A percentile compares a stretch with the other conserved stretches of the same genome.
Conservation (phyloP, 805 yeast species). For the Candida nanaspora region DNA sequence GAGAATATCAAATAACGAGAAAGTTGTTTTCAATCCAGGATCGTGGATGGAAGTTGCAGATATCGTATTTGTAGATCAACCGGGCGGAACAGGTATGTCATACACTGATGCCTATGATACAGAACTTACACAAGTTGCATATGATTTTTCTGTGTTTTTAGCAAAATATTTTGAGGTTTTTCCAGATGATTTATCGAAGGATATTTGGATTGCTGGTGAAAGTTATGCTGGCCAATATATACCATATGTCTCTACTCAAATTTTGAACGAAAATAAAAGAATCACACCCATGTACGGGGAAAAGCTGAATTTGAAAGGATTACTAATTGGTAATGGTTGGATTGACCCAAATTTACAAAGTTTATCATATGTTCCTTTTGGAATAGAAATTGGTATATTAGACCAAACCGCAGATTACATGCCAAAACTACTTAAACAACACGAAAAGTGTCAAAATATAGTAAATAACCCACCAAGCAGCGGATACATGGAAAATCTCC, state of each 20-base stretch:
- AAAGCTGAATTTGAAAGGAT: constrained; percentile 46
- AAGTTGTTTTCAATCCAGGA: constrained; percentile 53
- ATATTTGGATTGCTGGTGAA: constrained; percentile 84
- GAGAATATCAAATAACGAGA: constrained; percentile 38
- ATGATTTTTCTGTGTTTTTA: constrained; percentile 59
- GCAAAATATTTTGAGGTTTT: constrained; percentile 59
- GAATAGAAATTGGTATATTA: constrained; percentile 52
- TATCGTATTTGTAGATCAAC: constrained; percentile 86
- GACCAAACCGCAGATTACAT: constrained; percentile 31
- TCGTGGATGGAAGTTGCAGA: constrained; percentile 82
- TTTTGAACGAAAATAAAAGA: constrained; percentile 39
- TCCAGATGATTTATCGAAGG: constrained; percentile 60
- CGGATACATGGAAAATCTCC: constrained; percentile 19
- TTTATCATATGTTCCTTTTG: constrained; percentile 69
- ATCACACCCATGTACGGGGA: constrained; percentile 11
- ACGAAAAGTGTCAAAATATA: constrained; percentile 53
- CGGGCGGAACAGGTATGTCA: constrained; percentile 90
- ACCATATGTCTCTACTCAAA: constrained; percentile 72
- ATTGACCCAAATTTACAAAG: constrained; percentile 83
- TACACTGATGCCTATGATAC: constrained; percentile 46
- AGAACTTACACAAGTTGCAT: constrained; percentile 51
- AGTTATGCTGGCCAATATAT: constrained; percentile 96
- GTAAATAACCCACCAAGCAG: constrained; percentile 22
- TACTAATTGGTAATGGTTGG: constrained; percentile 92
- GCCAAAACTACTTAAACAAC: constrained; percentile 36